Base-by-base conservation (phyloP, 2,329 filamentous ascomycete genomes). In the Raffaelea arxii region DNA sequence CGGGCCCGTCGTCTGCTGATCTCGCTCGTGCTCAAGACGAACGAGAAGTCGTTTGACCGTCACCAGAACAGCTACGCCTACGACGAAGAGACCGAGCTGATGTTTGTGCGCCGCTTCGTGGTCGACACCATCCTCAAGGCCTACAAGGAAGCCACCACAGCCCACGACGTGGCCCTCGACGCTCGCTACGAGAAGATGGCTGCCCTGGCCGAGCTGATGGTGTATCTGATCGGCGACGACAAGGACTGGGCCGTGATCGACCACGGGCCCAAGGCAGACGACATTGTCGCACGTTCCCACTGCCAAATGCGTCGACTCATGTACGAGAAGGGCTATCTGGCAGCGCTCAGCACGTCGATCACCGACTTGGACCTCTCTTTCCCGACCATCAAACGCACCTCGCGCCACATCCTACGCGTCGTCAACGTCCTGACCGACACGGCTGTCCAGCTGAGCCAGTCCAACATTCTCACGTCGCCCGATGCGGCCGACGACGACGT, bases 291-390 rank as follows among this genome's bases (percentile, higher is more conserved):
- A 22, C 69, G 72, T 38, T 90, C 89, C 7, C 84, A 90, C 52
- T 82, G 84, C 56, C 89, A 95, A 59, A 77, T 98, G 55, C 84
- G 87, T 27, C 87, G 89, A 54, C 80, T 96, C 50, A 98, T 98
- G 92, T 97, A 94, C 57, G 92, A 98, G 66, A 98, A 97, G 68
- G 89, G 94, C 47, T 95, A 92, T 61, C 82, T 97, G 51, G 78
- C 86, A 22, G 85, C 91, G 41, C 68, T 98, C 49, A 97, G 92
- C 2, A 79, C 82, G 12, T 94, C 94, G 1, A 90, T 98, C 56
- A 88, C 92, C 18, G 94, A 98, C 57, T 84, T 98, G 49, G 92
- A 96, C 61, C 77, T 98, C 51, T 94, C 94, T 55, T 96, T 94
- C 64, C 90, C 91, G 0, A 84, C 86, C 23, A 86, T 94, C 16